Evolutionary conservation across 75 land plant species (phyloP).

Genomic region (Cupressus sempervirens): DNA sequence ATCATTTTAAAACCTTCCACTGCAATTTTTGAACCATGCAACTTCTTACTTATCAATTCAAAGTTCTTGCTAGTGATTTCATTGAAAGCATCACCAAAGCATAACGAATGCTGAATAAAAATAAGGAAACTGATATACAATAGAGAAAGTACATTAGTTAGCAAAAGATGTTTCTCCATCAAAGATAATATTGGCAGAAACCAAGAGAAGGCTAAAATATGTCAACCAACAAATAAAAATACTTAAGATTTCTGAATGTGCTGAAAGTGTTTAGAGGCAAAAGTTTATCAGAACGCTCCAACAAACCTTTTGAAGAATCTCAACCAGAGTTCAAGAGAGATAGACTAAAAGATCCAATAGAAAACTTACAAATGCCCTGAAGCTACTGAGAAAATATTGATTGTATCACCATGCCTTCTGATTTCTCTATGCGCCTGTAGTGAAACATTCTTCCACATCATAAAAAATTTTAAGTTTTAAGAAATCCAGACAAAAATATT

Average conservation of each 20-base stretch:
- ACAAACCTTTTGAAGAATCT: background rate
- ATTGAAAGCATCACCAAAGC: background rate
- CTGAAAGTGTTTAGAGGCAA: conserved; percentile 1
- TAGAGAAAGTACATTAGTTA: background rate
- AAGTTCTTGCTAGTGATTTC: background rate
- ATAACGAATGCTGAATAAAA: background rate
- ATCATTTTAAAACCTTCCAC: conserved; percentile 8
- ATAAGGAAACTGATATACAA: background rate
- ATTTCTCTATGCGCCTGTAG: conserved; percentile 20
- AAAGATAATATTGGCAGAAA: background rate
- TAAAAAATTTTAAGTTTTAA: background rate
- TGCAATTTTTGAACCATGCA: background rate
- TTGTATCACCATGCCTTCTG: conserved; percentile 65
- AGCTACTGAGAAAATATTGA: conserved; percentile 96
- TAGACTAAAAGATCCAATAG: conserved; percentile 15
- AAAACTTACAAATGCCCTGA: conserved; percentile 91
- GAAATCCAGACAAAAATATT: background rate
- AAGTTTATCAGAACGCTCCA: background rate
- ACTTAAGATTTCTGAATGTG: background rate
- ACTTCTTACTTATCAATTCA: background rate
- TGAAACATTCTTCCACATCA: background rate
- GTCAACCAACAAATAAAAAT: background rate
- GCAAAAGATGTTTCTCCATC: background rate
- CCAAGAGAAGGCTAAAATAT: background rate
- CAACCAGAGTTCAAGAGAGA: background rate